Percentiles rank a stretch among this genome's conserved stretches.
These are phyloP conservation scores for Auxenochlorella pyrenoidosa DNA, from an alignment of 139 green algal genomes.

Conservation along the genomic window DNA sequence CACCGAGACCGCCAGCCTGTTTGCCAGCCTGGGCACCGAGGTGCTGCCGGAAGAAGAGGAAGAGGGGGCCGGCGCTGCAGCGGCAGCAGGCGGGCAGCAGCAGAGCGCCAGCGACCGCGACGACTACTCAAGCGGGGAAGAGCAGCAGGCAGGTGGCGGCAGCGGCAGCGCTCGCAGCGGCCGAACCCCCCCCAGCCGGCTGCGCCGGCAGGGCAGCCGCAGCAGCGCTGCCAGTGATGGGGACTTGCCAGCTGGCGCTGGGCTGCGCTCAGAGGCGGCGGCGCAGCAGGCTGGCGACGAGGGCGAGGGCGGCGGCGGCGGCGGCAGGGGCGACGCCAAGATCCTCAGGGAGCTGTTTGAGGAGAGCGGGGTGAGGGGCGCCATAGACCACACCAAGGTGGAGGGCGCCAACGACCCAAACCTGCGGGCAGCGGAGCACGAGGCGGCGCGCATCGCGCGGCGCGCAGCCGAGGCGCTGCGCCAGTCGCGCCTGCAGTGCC, in stretches of 20 bases:
- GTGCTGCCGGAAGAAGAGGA: constrained; percentile 17
- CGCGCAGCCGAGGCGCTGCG: constrained; percentile 79
- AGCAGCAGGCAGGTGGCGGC: not conserved
- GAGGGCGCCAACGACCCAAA: constrained; percentile 79
- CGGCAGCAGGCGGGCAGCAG: not conserved
- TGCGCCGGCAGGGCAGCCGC: not conserved
- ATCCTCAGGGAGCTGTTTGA: constrained; percentile 93
- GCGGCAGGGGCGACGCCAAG: constrained; percentile 56
- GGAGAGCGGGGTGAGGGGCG: constrained; percentile 63
- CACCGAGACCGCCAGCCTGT: constrained; percentile 86
- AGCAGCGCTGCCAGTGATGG: not conserved
- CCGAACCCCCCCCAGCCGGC: not conserved
- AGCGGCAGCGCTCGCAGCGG: constrained; percentile 1
- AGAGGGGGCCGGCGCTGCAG: constrained; percentile 15
- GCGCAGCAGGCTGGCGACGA: not conserved
- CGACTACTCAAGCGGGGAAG: constrained; percentile 27
- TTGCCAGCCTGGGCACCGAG: constrained; percentile 63
- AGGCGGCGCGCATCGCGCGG: constrained; percentile 66
- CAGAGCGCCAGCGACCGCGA: constrained; percentile 9
- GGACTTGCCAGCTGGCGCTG: not conserved
- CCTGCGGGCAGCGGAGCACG: constrained; percentile 53
- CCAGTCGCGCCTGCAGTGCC: constrained; percentile 44
- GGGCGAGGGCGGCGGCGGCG: not conserved
- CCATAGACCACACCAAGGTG: constrained; percentile 89
- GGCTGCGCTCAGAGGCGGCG: not conserved